phyloP scores from a whole-genome alignment of 768 basidiomycete species.

The Tylopilus felleus region DNA sequence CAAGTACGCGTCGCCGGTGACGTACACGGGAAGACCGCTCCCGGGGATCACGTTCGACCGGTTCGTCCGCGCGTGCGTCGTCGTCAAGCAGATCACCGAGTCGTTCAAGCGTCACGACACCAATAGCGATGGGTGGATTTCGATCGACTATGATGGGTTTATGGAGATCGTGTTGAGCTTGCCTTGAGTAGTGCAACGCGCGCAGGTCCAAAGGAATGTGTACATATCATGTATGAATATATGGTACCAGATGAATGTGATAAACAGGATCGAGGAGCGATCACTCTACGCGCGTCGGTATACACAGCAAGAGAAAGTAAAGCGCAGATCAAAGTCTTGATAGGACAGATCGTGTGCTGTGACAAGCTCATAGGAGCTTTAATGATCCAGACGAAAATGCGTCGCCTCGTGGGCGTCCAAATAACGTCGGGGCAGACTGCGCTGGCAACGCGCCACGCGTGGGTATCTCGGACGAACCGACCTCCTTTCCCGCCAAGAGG shows the following conservation, averaged over 20 bases:
- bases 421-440: constrained; percentile 19
- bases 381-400: constrained; percentile 27
- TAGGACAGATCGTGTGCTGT: background rate
- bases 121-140: constrained; percentile 54
- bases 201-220: background rate
- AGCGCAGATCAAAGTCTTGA: background rate
- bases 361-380: constrained; percentile 12
- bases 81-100: constrained; percentile 74
- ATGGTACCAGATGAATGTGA: background rate
- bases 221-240: constrained; percentile 14
- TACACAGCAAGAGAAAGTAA: background rate
- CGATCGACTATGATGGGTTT: constrained; percentile 54
- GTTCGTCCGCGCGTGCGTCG: constrained; percentile 84
- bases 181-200: constrained; percentile 19
- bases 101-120: constrained; percentile 63
- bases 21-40: constrained; percentile 31
- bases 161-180: constrained; percentile 47
- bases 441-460: constrained; percentile 24
- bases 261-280: too few species aligned
- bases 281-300: background rate
- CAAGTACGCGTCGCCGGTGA: constrained; percentile 63
- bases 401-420: constrained; percentile 33
- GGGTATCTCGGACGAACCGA: constrained; percentile 40
- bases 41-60: constrained; percentile 80
- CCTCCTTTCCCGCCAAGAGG: constrained; percentile 40